Evolutionary conservation across 768 basidiomycete genomes (phyloP), one percentile per base, ranked within the genome.

Genomic region (Paxillus rubicundulus): DNA sequence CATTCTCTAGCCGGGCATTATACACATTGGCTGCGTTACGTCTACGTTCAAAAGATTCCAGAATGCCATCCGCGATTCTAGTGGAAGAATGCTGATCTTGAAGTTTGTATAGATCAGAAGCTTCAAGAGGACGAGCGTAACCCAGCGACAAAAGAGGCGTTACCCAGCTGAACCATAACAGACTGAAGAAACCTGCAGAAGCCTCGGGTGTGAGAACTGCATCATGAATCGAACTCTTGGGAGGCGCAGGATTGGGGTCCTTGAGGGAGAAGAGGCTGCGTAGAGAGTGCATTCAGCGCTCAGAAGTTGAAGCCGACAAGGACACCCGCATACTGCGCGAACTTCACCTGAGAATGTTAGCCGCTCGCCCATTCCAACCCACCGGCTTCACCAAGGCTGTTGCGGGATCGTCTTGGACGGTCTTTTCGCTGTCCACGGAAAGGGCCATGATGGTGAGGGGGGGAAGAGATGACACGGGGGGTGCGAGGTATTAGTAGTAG

Each of bases 31-130:
- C 89, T 37, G 72, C 74, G 53, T 71, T 70, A 28, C 72, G 67
- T 2, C 89, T 77, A 14, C 73, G 67, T 18, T 84, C 80, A 62
- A 87, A 93, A 0, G 87, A 87, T 3, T 67, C 68, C 17, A 79
- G 74, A 37, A 96, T 87, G 33, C 76, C 72, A 1, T 80, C 72
- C 3, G 88, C 86, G 36, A 92, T 81, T 14, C 71, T 61, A 1
- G 74, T 77, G 0, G 92, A 79, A 2, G 80, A 74, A 21, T 84
- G 80, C 18, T 79, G 66, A 34, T 84, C 79, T 52, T 83, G 83
- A 21, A 94, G 81, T 67, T 82, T 87, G 76, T 86, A 94, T 4
- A 95, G 74, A 68, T 95, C 92, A 0, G 86, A 70, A 0, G 85
- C 83, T 61, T 92, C 87, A 2, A 96, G 77, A 1, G 92, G 89